Evolutionary conservation across 345 rosid genomes (phyloP).

Genomic region (rapeseed (Brassica napus)): DNA sequence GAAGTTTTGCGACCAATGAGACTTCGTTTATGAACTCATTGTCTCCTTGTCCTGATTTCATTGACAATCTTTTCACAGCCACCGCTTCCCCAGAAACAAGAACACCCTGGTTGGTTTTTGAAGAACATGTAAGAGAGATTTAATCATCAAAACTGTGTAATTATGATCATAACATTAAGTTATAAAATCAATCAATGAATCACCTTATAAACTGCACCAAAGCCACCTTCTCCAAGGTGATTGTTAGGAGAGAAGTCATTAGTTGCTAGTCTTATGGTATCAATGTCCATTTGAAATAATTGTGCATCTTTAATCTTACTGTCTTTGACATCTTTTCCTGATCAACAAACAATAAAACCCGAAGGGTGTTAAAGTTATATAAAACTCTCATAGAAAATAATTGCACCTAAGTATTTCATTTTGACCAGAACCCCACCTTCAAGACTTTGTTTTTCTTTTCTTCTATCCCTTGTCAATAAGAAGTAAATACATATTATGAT

Average conservation of each 20-base stretch:
- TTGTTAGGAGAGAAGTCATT: not conserved
- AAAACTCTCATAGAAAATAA: not conserved
- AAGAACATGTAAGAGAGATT: not conserved
- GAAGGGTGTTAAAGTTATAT: not conserved
- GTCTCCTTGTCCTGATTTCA: constrained; percentile 6
- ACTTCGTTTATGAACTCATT: not conserved
- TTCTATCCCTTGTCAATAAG: not conserved
- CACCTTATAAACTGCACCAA: not conserved
- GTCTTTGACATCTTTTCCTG: not conserved
- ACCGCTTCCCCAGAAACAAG: constrained; percentile 1
- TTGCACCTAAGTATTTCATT: not conserved
- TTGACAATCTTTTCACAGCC: not conserved
- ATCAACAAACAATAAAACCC: not conserved
- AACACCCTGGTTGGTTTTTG: not conserved
- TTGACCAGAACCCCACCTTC: not conserved
- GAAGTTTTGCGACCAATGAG: not conserved
- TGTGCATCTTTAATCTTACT: not conserved
- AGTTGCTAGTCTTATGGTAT: not conserved
- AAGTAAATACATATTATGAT: not conserved
- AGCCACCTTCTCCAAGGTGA: constrained; percentile 1
- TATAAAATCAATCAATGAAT: not conserved
- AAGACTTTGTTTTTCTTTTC: not conserved
- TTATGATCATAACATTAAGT: not conserved
- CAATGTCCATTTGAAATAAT: not conserved
- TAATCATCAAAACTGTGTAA: not conserved